A percentile compares a stretch with the other conserved stretches of the same genome.
phyloP scores from a whole-genome alignment of 208 protist genomes.

The Crithidia acanthocephali region DNA sequence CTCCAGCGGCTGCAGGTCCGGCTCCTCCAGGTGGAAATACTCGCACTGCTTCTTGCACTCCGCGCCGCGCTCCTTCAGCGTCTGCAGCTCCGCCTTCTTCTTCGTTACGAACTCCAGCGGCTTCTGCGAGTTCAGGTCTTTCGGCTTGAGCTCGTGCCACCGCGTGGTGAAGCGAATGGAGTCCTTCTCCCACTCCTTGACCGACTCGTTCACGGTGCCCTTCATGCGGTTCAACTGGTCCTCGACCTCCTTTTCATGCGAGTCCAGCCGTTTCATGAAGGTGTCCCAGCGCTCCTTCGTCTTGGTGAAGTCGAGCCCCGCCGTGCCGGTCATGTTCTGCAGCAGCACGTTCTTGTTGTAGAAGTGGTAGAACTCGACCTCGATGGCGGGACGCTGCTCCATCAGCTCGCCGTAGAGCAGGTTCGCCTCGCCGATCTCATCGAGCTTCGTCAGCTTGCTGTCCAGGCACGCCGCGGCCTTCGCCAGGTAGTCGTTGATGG shows the following conservation, averaged over 20 bases:
- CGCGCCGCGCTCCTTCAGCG: constrained; percentile 64
- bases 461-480: constrained; percentile 76
- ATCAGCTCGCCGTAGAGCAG: constrained; percentile 79
- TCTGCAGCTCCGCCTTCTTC: constrained; percentile 79
- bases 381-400: constrained; percentile 79
- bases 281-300: constrained; percentile 77
- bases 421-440: constrained; percentile 94
- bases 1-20: constrained; percentile 75
- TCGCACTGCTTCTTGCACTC: constrained; percentile 90
- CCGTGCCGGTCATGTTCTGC: constrained; percentile 83
- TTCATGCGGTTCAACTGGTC: constrained; percentile 86
- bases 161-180: constrained; percentile 92
- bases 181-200: constrained; percentile 85
- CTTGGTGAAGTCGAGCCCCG: constrained; percentile 73
- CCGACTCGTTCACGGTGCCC: constrained; percentile 57
- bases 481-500: constrained; percentile 88
- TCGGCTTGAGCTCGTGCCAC: constrained; percentile 95
- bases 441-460: constrained; percentile 90
- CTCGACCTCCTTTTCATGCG: constrained; percentile 93
- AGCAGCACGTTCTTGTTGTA: constrained; percentile 94
- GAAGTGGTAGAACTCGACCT: constrained; percentile 92
- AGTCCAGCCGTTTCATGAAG: constrained; percentile 90
- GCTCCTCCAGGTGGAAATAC: constrained; percentile 93
- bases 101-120: constrained; percentile 85
- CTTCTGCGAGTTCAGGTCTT: constrained; percentile 80